Conservation (phyloP, 768 basidiomycete genomes). For the Collybia nuda region DNA sequence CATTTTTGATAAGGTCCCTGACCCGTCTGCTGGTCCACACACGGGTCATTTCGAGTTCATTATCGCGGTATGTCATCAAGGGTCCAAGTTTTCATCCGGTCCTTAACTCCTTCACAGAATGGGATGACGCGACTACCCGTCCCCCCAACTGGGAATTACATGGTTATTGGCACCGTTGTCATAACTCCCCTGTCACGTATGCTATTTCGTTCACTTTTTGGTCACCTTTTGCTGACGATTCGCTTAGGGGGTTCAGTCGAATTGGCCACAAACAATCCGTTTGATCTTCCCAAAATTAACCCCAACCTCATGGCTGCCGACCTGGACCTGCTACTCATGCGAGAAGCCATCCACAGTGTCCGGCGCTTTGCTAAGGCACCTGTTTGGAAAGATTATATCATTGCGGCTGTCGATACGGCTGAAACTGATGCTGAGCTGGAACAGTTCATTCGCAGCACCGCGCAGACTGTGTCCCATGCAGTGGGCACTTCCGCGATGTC, state of each 20-base stretch:
- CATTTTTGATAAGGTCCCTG: conserved; percentile 18
- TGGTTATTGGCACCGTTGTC: conserved; percentile 22
- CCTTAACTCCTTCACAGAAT: conserved; percentile 8
- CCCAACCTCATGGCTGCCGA: conserved; percentile 39
- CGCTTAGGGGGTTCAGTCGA: conserved; percentile 24
- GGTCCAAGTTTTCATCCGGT: neutral
- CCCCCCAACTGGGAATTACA: conserved; percentile 24
- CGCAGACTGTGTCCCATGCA: conserved; percentile 30
- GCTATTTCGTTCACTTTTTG: conserved; percentile 1
- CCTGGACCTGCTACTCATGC: conserved; percentile 26
- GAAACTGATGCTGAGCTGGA: conserved; percentile 26
- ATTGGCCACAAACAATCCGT: conserved; percentile 40
- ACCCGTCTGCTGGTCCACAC: conserved; percentile 25
- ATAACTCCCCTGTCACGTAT: conserved; percentile 27
- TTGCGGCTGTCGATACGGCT: conserved; percentile 2
- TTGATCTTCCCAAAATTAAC: conserved; percentile 45
- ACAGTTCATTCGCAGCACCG: conserved; percentile 20
- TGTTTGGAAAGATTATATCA: conserved; percentile 25
- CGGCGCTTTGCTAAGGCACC: conserved; percentile 22
- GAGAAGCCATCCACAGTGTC: conserved; percentile 22
- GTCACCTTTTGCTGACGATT: neutral
- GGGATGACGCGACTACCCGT: conserved; percentile 19
- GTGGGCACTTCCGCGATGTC: conserved; percentile 35
- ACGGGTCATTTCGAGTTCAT: conserved; percentile 28
- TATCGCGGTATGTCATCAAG: conserved; percentile 22